Conservation (phyloP, 1,139 yeast species). For the Zygoascus hellenicus region DNA sequence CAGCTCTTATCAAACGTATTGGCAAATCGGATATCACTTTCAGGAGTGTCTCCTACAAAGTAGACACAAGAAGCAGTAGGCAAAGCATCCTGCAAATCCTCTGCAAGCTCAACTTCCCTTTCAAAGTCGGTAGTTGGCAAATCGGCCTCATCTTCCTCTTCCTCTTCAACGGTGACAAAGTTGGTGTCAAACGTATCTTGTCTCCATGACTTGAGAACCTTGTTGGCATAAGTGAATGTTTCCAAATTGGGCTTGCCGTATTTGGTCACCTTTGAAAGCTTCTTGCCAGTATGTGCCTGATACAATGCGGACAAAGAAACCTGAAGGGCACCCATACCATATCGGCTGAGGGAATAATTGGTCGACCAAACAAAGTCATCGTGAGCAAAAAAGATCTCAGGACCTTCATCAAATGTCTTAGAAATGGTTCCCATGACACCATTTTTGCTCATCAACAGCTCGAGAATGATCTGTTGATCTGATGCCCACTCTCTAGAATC, state of each 20-base stretch:
- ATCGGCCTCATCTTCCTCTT: conserved; percentile 4
- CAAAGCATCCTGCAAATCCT: conserved; percentile 34
- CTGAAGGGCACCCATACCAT: conserved; percentile 88
- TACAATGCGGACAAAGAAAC: conserved; percentile 78
- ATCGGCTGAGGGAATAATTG: conserved; percentile 68
- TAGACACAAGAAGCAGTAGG: conserved; percentile 84
- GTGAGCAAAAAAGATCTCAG: conserved; percentile 78
- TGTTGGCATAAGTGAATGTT: conserved; percentile 73
- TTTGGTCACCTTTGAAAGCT: conserved; percentile 59
- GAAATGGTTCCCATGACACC: conserved; percentile 81
- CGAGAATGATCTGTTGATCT: conserved; percentile 80
- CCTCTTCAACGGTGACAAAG: conserved; percentile 15
- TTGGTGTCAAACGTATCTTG: conserved; percentile 56
- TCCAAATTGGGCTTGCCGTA: conserved; percentile 85
- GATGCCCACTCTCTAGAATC: conserved; percentile 88
- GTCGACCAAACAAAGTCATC: conserved; percentile 90
- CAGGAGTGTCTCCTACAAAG: conserved; percentile 92
- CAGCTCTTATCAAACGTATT: conserved; percentile 79
- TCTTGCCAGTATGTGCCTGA: conserved; percentile 74
- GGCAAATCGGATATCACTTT: conserved; percentile 81
- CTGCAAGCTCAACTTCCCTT: conserved; percentile 16
- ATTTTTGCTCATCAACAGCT: conserved; percentile 61
- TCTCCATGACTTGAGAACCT: conserved; percentile 71
- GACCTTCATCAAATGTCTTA: conserved; percentile 67
- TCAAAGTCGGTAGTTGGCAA: conserved; percentile 19